Percentiles rank a stretch among this genome's conserved stretches.
These are phyloP conservation scores for Luffa acutangula DNA, from an alignment of 306 rosid genomes.

Conservation along the genomic window DNA sequence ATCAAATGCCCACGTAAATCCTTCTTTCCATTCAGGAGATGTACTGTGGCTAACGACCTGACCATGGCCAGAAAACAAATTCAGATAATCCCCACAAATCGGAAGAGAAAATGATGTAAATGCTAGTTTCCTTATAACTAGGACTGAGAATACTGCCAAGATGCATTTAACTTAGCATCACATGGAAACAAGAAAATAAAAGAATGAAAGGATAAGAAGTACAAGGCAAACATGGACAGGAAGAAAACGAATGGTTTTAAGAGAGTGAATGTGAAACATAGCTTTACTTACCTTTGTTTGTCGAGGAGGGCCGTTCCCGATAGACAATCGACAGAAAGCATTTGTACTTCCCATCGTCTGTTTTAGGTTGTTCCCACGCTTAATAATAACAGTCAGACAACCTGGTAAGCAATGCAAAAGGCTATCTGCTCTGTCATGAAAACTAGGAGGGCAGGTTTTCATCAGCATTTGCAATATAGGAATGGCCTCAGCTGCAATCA, in stretches of 20 bases:
- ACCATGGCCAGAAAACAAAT: background rate
- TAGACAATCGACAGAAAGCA: constrained; percentile 83
- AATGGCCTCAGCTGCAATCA: constrained; percentile 91
- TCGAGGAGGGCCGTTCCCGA: constrained; percentile 89
- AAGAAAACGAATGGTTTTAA: background rate
- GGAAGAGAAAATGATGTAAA: background rate
- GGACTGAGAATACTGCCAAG: background rate
- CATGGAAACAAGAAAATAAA: background rate
- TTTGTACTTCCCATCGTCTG: constrained; percentile 94
- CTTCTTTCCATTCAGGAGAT: constrained; percentile 98
- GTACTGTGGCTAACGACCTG: constrained; percentile 82
- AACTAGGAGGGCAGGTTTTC: constrained; percentile 97
- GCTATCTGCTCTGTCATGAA: constrained; percentile 93
- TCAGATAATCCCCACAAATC: background rate
- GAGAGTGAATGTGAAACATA: background rate
- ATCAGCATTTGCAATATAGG: constrained; percentile 95
- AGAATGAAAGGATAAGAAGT: background rate
- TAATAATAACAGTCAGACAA: constrained; percentile 85
- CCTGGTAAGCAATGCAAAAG: constrained; percentile 95
- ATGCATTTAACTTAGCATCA: background rate
- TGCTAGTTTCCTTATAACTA: background rate
- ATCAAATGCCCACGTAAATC: constrained; percentile 94
- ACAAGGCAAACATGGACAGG: background rate
- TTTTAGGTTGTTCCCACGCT: constrained; percentile 86
- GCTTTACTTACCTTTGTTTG: constrained; percentile 88